Evolutionary conservation across 129 eudicot species (phyloP), one percentile per base, ranked within the genome.

Genomic region (Flaveria trinervia): DNA sequence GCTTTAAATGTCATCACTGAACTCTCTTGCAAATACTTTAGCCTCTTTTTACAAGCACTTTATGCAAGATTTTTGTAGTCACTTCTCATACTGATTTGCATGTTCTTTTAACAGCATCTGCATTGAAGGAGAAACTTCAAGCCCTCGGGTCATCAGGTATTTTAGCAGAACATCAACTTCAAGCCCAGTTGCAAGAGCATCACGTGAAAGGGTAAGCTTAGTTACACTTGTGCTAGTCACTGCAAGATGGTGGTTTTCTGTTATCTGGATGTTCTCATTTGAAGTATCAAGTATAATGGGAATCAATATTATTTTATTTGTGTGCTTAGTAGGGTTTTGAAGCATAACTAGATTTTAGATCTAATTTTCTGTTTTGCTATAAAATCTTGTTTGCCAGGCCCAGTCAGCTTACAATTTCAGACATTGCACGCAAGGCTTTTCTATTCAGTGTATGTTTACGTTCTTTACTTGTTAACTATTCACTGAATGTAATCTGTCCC

Each of bases 131-230:
- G 85, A 94, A 94, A 75, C 98, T 94, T 64, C 88, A 92, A 64
- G 77, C 98, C 71, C 97, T 94, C 44, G 98, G 98, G 39, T 87
- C 98, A 76, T 91, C 98, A 79, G 98, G 98, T 80, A 84, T 94
- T 76, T 82, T 94, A 82, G 98, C 98, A 51, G 98, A 94, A 68
- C 98, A 94, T 80, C 98, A 94, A 76, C 96, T 94, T 77, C 97
- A 94, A 80, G 90, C 98, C 18, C 97, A 91, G 84, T 82, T 94
- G 73, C 98, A 94, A 89, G 98, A 91, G 83, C 96, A 91, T 79
- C 93, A 91, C 80, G 68, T 88, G 85, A 94, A 91, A 86, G 98
- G 98, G 98, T 94, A 86, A 33, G 89, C 77, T 55, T 39, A 39
- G 13, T 52, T 75, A 48, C 17, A n/a, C 70, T 70, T 68, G 45